A percentile compares a stretch with the other conserved stretches of the same genome.
Conservation (phyloP, 306 rosid genomes). For the Gleditsia sinensis region DNA sequence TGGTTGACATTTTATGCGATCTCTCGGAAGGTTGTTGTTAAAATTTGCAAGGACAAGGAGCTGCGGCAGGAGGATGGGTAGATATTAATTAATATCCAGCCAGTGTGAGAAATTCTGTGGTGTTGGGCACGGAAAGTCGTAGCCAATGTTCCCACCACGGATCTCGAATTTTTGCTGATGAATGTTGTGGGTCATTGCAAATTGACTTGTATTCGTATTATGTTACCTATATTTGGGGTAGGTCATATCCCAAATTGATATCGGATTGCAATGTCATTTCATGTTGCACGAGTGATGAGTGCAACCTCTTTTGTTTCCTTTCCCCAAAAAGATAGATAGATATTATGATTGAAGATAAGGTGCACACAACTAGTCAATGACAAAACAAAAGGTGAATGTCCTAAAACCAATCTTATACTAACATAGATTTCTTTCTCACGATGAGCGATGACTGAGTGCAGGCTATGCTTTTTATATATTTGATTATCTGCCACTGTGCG, state of each 20-base stretch:
- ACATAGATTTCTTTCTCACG: too few species aligned
- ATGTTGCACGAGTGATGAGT: conserved; percentile 16
- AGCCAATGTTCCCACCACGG: conserved; percentile 32
- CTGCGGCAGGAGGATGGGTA: background rate
- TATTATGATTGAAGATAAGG: background rate
- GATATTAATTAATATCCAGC: background rate
- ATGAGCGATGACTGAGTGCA: too few species aligned
- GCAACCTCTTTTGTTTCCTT: background rate
- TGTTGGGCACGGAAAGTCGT: conserved; percentile 25
- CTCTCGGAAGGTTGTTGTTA: too few species aligned
- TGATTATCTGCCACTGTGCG: too few species aligned
- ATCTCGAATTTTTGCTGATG: conserved; percentile 29
- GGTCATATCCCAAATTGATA: background rate
- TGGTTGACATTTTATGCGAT: too few species aligned
- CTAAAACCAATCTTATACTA: too few species aligned
- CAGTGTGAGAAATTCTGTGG: background rate
- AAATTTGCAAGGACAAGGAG: background rate
- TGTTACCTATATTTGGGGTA: background rate
- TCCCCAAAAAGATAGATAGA: background rate
- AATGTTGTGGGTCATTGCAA: conserved; percentile 25
- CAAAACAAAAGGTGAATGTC: background rate
- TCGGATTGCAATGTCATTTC: background rate
- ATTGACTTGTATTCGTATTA: background rate
- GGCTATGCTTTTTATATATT: too few species aligned
- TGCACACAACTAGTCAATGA: background rate